These are phyloP conservation scores for Hevea brasiliensis DNA, from an alignment of 345 rosid genomes.

Conservation along the genomic window DNA sequence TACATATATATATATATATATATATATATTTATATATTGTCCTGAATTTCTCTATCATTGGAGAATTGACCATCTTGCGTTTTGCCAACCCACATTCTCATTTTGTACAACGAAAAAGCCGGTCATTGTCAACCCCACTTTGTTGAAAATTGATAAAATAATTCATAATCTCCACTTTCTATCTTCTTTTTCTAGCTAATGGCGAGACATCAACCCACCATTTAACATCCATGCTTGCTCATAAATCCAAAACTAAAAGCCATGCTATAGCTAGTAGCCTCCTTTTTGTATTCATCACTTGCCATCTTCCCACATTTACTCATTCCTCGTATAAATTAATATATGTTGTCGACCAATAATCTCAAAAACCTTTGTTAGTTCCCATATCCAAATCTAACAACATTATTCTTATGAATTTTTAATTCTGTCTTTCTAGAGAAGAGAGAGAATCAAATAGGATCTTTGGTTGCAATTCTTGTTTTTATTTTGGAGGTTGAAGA, in stretches of 20 bases:
- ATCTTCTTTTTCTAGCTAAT: not conserved
- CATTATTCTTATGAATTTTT: not conserved
- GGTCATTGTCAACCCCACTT: conserved; percentile 38
- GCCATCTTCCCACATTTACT: too few species aligned
- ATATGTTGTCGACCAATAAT: too few species aligned
- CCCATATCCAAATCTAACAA: not conserved
- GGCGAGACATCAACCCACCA: conserved; percentile 18
- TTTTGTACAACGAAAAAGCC: conserved; percentile 25
- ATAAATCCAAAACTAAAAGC: not conserved
- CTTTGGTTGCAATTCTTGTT: conserved; percentile 3
- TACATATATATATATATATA: too few species aligned
- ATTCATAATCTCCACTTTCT: conserved; percentile 18
- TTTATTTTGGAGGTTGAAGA: conserved; percentile 16
- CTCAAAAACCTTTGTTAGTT: too few species aligned
- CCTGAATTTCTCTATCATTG: not conserved
- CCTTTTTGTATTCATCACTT: not conserved
- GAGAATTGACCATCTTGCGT: conserved; percentile 25
- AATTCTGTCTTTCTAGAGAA: not conserved
- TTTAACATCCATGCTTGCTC: not conserved
- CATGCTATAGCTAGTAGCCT: not conserved
- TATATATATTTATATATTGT: too few species aligned
- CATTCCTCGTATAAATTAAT: too few species aligned
- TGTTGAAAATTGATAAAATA: conserved; percentile 7
- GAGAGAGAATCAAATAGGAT: not conserved
- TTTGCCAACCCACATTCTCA: conserved; percentile 19